Evolutionary conservation across 192 early-diverging fungal species (phyloP), one percentile per base, ranked within the genome.

Genomic region (Jimgerdemannia lactiflua): DNA sequence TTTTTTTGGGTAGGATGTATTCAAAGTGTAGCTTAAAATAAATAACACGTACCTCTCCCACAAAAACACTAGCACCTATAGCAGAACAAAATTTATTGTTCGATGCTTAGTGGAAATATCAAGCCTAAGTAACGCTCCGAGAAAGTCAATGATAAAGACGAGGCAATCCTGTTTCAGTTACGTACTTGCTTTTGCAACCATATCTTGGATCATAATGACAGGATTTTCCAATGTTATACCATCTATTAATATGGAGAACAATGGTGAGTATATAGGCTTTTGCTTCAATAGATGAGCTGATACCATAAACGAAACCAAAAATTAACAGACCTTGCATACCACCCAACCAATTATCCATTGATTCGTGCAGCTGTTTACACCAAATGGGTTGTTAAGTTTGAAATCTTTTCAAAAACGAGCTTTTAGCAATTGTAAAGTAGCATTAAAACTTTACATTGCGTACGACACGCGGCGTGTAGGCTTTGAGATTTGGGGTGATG

Each of bases 401-500:
- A 59, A 59, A 59, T 10, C 0, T 0, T 59, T 59, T 14, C 49
- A 59, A 14, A 59, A 59, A 14, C 49, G 49, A 59, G 29, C 29
- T 29, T 29, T 0, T 29, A 29, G 29, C 29, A 29, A 29, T 29
- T 29, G 29, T 29, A 29, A 29, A 29, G 1, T 59, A 59, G 8
- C 49, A 59, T 59, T 1, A 59, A 59, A 59, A 59, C 14, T 67
- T 8, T 70, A 78, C 77, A 63, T 75, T 68, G 4, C 70, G 42
- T 10, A 68, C 72, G n/a, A 79, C 77, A 7, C 78, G 70, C 4
- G 71, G 69, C 19, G 74, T 77, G 69, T 69, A 80, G 43, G 40
- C n/a, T 6, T 66, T 75, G 20, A 81, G 64, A 65, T 80, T 78
- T 3, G 80, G 80, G 1, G 70, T 77, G 49, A 86, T 20, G 11